Evolutionary conservation across 495 filamentous ascomycete genomes (phyloP), one percentile per base, ranked within the genome.

Genomic region (Penicillium chermesinum): DNA sequence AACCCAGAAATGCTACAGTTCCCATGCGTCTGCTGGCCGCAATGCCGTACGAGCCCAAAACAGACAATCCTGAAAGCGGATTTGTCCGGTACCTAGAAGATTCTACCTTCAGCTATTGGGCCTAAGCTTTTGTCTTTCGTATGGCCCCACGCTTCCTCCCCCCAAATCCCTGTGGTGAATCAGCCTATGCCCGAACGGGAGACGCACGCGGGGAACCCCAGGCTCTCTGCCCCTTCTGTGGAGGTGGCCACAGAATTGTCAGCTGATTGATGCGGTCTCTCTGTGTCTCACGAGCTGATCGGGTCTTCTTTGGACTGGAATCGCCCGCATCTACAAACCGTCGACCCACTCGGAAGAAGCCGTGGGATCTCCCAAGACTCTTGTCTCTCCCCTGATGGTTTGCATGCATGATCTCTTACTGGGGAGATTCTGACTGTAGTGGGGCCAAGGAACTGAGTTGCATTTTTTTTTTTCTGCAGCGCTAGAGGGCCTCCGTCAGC

Each of bases 1-100:
- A 12, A 36, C 33, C 38, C 50, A 19, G 47, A 38, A 52, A 41
- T 38, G 37, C 10, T 48, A 43, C 44, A 9, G 50, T 46, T 21
- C 41, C 41, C 34, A 15, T 6, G 30, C 35, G 20, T 14, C 41
- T 33, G 15, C 14, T 18, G 2, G 25, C 44, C 30, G n/a, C 20
- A 19, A 12, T 14, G 22, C 35, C 40, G 21, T 30, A 40, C 32
- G 43, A 47, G 37, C 20, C 18, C 18, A 18, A 16, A 30, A 19
- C 30, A 20, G 40, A 44, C 41, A 44, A 33, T 8, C 44, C 41
- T 3, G n/a, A n/a, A 15, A 53, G 43, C 34, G 32, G 39, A 44
- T 27, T 35, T 22, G 33, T 7, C 38, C 22, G 13, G 18, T n/a
- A n/a, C 30, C 30, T 10, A 22, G 17, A 3, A 15, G 13, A 20